Base-by-base conservation (phyloP, 164 flowering plant genomes). In the Brasenia schreberi region DNA sequence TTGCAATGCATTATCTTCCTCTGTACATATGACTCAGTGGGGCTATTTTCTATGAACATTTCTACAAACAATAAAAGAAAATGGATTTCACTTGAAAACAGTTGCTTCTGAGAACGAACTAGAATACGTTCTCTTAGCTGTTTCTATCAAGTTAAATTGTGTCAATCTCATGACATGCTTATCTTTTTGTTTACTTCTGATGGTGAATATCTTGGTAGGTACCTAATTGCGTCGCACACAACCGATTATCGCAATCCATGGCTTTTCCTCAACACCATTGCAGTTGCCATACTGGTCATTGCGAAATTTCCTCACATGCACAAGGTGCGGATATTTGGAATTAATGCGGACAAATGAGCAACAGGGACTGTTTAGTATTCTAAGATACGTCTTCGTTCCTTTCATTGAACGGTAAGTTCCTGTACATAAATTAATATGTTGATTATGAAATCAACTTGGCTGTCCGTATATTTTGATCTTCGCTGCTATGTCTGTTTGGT, bases 221-320 rank as follows among this genome's bases (percentile, higher is more conserved):
- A 87, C 77, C 78, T 89, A 79, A 89, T 89, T 68, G 96, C 96
- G 65, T 87, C 90, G 0, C 92, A 89, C 71, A 89, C 96, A 53
- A 89, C 92, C 4, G 90, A 89, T 73, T 89, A 89, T 75, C 82
- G 82, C 62, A 81, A 87, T 67, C 90, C 96, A 0, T 82, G 84
- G 87, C 90, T 89, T 59, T 79, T 87, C 70, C 73, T 89, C 78
- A 85, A 89, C 78, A 89, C 90, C 2, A 68, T 89, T 53, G 92
- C 92, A 0, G 88, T 84, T 59, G 52, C 81, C 19, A 81, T 89
- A 43, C 77, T 89, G 65, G 92, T 89, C 6, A 65, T 89, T 66
- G 92, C 92, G 65, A 89, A 89, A 78, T 89, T 87, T 69, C 96
- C 96, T 0, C 79, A 87, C 71, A 87, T 89, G 96, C 96, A 89